Base-by-base conservation (phyloP, 2,329 filamentous ascomycete genomes). In the Proliferodiscus dingleyae region DNA sequence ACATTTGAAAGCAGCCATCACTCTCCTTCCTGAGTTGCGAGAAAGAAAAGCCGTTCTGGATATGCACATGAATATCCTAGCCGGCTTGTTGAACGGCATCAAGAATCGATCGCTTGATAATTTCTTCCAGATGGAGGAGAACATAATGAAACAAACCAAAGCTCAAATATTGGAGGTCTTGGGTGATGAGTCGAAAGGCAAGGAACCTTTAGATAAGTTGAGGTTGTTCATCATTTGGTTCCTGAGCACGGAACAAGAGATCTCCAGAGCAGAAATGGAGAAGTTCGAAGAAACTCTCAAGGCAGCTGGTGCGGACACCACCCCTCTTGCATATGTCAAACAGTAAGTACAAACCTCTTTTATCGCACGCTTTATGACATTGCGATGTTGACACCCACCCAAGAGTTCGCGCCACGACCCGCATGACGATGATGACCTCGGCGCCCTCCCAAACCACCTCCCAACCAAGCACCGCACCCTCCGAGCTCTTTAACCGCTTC, bases 61-160 rank as follows among this genome's bases (percentile, higher is more conserved):
- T 63, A 97, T 96, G 87, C 93, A 98, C 66, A 98, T 98, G 93
- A 96, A 95, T 64, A 95, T 97, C 48, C 75, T 94, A 3, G 91
- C 90, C 1, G 87, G 88, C 1, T 65, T 83, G 3, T 62, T 83
- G 32, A 75, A 71, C 0, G 90, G 89, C 1, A 95, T 97, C 66
- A 96, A 97, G 64, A 88, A 95, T 57, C 83, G 93, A 13, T 90
- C 97, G 65, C 74, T 98, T 5, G 93, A 98, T 64, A 93, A 93
- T 64, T 98, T 87, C 68, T 98, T 94, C 70, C 89, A 97, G 63
- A 72, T 95, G 5, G 94, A 98, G 64, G 91, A 97, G 65, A 89
- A 84, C 55, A 85, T 96, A 51, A 85, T 84, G 64, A 96, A 95
- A 68, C 88, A 95, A 65, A 88, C 84, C 41, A 95, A 95, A 68